Evolutionary conservation across 2,329 filamentous ascomycete species (phyloP), one percentile per base, ranked within the genome.

Genomic region (Fusarium brachygibbosum): DNA sequence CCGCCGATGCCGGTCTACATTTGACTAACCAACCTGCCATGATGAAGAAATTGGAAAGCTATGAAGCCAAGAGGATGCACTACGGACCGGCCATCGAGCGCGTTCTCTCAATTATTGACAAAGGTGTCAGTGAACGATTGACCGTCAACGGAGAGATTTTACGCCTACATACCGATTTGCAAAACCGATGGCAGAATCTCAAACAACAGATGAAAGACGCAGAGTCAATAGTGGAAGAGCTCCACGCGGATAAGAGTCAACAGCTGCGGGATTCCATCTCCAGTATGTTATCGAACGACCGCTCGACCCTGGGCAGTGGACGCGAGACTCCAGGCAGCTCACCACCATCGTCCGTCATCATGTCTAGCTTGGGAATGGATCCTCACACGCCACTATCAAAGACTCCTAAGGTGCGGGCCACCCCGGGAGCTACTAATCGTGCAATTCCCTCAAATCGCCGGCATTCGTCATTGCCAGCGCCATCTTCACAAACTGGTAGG

Each of bases 111-210:
- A 97, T 98, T 76, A 98, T 98, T 51, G 93, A 98, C 73, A 95
- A 93, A 76, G 96, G 96, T n/a, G 91, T 98, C 75, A 92, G 93
- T 76, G 94, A 98, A 76, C 89, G 96, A n/a, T 84, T 98, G 50
- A 98, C 96, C 0, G 93, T 98, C 57, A 98, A 99, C 76, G 96
- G 96, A 44, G 96, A 98, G 80, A 96, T 98, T 66, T 80, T 98
- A 29, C 89, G 94, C 44, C 84, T 98, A 32, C 91, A 97, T 74
- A 88, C 89, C 9, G 94, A 98, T 74, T 91, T 98, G 82, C 90
- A 93, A 75, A 85, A 88, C n/a, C 90, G 91, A 73, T 97, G 94
- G 88, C 87, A 91, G 69, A 86, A 88, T 6, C 82, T 98, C 52
- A 93, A 94, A 75, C 85, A 86, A 16, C 88, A 92, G 66, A 95